A percentile compares a stretch with the other conserved stretches of the same genome.
Conservation (phyloP, 2,329 filamentous ascomycete genomes). For the Paecilomyces niveus region DNA sequence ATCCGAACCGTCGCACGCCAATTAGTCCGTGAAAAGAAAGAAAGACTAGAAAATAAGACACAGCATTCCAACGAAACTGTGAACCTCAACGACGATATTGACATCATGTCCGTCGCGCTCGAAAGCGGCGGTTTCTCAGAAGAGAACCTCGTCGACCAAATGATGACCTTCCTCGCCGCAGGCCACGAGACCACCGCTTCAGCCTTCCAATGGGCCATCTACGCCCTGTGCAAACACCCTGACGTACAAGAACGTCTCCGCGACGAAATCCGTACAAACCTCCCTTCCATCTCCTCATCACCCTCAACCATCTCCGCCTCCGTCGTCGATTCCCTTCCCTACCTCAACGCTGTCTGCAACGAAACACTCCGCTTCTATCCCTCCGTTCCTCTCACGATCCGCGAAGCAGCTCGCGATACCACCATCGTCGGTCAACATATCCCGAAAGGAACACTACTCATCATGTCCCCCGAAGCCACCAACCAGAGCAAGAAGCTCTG, state of each 20-base stretch:
- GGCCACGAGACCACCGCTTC: slow-evolving; percentile 74
- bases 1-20: slow-evolving; percentile 62
- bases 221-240: slow-evolving; percentile 60
- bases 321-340: slow-evolving; percentile 62
- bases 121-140: slow-evolving; percentile 69
- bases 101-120: slow-evolving; percentile 76
- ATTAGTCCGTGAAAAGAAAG: slow-evolving; percentile 65
- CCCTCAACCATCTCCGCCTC: slow-evolving; percentile 57
- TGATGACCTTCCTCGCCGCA: slow-evolving; percentile 84
- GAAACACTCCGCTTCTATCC: slow-evolving; percentile 69
- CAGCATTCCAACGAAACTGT: slow-evolving; percentile 2
- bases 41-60: slow-evolving; percentile 33
- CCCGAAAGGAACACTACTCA: slow-evolving; percentile 62
- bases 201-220: slow-evolving; percentile 67
- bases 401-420: slow-evolving; percentile 60
- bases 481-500: slow-evolving; percentile 65
- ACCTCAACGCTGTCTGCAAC: slow-evolving; percentile 70
- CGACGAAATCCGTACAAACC: slow-evolving; percentile 55
- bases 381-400: slow-evolving; percentile 64
- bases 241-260: slow-evolving; percentile 61
- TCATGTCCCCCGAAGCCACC: slow-evolving; percentile 58
- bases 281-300: slow-evolving; percentile 48
- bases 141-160: slow-evolving; percentile 75
- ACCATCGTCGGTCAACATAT: slow-evolving; percentile 57
- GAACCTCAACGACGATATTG: slow-evolving; percentile 40